Evolutionary conservation across 805 yeast genomes (phyloP), one percentile per base, ranked within the genome.

Genomic region (Tetrapisispora iriomotensis): DNA sequence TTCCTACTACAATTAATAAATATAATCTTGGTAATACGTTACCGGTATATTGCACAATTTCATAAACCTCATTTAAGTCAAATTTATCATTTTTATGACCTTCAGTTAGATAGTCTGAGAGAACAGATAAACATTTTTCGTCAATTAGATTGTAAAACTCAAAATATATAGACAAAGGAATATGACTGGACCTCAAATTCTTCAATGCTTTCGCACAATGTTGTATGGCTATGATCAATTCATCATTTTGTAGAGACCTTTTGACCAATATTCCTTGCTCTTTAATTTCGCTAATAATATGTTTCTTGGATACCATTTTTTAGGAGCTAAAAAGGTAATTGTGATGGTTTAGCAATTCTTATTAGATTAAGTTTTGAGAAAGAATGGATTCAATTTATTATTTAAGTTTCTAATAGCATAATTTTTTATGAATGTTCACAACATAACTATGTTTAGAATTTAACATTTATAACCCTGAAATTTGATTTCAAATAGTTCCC

Each of bases 1-100:
- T 77, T 8, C 98, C 98, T 13, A 92, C 90, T 2, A 94, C 90
- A 31, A 92, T 82, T 96, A 92, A 86, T 62, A 92, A 68, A 57
- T 92, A 92, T 40, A 92, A 66, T 42, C 98, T 71, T 2, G 98
- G 98, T 13, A 92, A 71, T 20, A 92, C 83, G 56, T 86, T 90
- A 1, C 96, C 94, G 1, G 95, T 86, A 56, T 92, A 92, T 60
- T 92, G 97, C 5, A 90, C 96, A 57, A 88, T 68, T 52, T 90
- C 97, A 57, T 92, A 92, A 38, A 92, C 69, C 56, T 92, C 97
- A 0, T 94, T 84, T 39, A 92, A 64, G 66, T 64, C 60, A 54
- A 82, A 85, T 50, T 77, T 77, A 39, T 72, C 70, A 2, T 6
- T 18, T 10, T 79, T 77, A 53, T 85, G 88, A 41, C 73, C 73